phyloP scores from a whole-genome alignment of 2,329 filamentous ascomycete species.

The Sphaerulina vaccinii region DNA sequence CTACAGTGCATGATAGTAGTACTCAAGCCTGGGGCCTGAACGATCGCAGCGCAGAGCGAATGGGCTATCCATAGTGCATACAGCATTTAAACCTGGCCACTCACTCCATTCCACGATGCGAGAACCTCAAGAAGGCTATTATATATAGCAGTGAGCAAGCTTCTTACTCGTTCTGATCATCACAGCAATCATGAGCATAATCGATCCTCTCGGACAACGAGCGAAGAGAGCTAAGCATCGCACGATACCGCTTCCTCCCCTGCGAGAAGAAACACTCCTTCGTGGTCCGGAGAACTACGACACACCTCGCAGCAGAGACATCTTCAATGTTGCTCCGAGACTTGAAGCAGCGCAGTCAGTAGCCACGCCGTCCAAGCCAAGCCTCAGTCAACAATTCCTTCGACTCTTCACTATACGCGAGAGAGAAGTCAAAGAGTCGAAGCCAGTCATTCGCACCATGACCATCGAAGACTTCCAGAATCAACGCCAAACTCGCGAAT shows the following conservation, averaged over 20 bases:
- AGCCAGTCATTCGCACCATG: neutral
- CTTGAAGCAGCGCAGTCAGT: neutral
- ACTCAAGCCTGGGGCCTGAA: slow-evolving; percentile 47
- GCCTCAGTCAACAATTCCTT: neutral
- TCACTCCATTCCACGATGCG: neutral
- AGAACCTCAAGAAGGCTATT: neutral
- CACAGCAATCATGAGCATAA: slow-evolving; percentile 4
- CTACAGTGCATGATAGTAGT: slow-evolving; percentile 55
- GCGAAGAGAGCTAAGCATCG: neutral
- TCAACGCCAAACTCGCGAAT: neutral
- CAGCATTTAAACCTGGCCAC: neutral
- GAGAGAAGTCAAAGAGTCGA: neutral
- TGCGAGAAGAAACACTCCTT: neutral
- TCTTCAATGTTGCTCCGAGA: slow-evolving; percentile 2
- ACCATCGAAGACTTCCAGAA: neutral
- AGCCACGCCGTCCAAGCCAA: neutral
- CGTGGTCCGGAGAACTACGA: slow-evolving; percentile 12
- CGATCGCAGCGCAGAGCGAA: neutral
- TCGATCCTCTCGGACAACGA: slow-evolving; percentile 6
- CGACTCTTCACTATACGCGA: neutral
- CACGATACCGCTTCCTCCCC: neutral
- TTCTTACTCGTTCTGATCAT: neutral
- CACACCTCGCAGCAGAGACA: slow-evolving; percentile 5
- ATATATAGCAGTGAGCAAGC: neutral
- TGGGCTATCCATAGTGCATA: neutral